phyloP scores from a whole-genome alignment of 176 grass and related monocot species.

The Carex parvula region DNA sequence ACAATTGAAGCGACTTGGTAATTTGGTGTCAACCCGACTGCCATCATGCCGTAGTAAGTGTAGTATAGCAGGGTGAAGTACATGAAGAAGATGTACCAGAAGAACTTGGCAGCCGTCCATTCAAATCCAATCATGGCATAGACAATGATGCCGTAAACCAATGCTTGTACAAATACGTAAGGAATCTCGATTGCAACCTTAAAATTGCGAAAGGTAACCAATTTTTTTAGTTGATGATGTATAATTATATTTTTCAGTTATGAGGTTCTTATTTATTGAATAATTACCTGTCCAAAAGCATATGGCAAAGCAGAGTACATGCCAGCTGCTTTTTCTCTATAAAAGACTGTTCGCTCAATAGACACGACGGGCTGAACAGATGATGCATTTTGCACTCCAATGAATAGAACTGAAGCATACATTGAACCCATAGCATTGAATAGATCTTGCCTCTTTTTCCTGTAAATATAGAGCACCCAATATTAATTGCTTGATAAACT shows the following conservation, averaged over 20 bases:
- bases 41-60: conserved; percentile 95
- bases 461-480: conserved; percentile 20
- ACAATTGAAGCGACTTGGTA: conserved; percentile 66
- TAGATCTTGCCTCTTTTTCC: conserved; percentile 49
- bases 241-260: not conserved
- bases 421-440: conserved; percentile 88
- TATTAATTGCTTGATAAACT: conserved; percentile 23
- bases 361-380: conserved; percentile 80
- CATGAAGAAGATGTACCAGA: conserved; percentile 95
- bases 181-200: conserved; percentile 74
- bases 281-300: conserved; percentile 81
- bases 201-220: conserved; percentile 2
- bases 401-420: conserved; percentile 77
- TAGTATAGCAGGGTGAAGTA: conserved; percentile 85
- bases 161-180: conserved; percentile 52
- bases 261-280: conserved; percentile 6
- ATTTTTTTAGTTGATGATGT: not conserved
- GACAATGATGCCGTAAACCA: conserved; percentile 63
- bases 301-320: conserved; percentile 96
- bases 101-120: conserved; percentile 76
- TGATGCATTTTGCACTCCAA: conserved; percentile 65
- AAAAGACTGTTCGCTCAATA: conserved; percentile 81
- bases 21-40: conserved; percentile 67
- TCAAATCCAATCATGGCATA: conserved; percentile 78
- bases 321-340: conserved; percentile 80